phyloP scores from a whole-genome alignment of 306 rosid species.

The Leucaena leucocephala region DNA sequence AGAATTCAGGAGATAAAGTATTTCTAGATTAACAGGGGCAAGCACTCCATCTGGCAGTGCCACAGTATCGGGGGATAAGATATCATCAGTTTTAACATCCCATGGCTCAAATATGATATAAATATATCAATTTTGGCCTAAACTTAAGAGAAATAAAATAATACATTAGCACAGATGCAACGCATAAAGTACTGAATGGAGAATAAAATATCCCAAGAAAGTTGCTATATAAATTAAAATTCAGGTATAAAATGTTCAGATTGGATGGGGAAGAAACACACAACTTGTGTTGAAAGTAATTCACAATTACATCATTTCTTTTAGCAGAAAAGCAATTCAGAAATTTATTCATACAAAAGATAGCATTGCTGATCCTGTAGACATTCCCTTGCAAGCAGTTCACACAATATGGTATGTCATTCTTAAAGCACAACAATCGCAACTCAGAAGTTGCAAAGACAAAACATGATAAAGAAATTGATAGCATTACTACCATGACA shows the following conservation, averaged over 20 bases:
- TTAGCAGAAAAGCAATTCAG: background rate
- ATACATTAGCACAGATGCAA: constrained; percentile 5
- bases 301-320: background rate
- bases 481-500: background rate
- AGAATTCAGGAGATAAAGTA: no score
- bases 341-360: background rate
- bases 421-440: background rate
- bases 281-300: background rate
- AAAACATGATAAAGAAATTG: background rate
- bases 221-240: background rate
- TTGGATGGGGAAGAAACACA: background rate
- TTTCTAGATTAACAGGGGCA: background rate
- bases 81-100: background rate
- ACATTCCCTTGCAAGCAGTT: background rate
- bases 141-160: background rate
- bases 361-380: background rate
- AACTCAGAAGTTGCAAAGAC: constrained; percentile 2
- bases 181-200: background rate
- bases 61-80: no score
- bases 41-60: background rate
- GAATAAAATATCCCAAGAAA: constrained; percentile 14
- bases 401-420: background rate
- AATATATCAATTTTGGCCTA: constrained; percentile 10
- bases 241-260: background rate
- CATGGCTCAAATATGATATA: constrained; percentile 11